Evolutionary conservation across 1,284 basidiomycete species (phyloP), one percentile per base, ranked within the genome.

Genomic region (Irpex sp.): DNA sequence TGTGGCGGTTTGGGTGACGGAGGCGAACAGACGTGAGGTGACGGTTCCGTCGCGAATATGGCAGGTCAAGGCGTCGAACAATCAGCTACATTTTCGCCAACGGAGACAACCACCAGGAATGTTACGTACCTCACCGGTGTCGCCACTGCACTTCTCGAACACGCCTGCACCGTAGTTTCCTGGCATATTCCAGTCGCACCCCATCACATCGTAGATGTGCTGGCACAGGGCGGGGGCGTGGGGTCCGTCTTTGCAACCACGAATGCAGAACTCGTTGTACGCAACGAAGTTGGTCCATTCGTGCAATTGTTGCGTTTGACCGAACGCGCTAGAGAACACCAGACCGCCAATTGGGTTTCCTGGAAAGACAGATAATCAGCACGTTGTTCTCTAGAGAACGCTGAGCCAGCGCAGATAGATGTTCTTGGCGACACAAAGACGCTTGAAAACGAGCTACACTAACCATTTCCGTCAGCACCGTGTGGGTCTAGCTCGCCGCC

Each of bases 241-340:
- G 1, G 81, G 78, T 15, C 85, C 88, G 52, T 81, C 81, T 62
- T 82, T 85, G 74, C 91, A 93, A 5, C 84, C 90, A 63, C 91
- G 82, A 78, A 94, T 83, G 75, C 91, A 93, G 77, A 92, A 93
- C 67, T 84, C 73, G 51, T 77, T 75, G 67, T 76, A 78, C 2
- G 84, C 81, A 60, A 90, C 77, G 70, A 87, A 88, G 73, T 87
- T 86, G 61, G 86, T 89, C 88, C 89, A 91, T 68, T 89, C 84
- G 66, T 84, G 80, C 52, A 87, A 75, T 70, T 89, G 80, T 66
- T 81, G 67, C n/a, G 84, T 68, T 57, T 78, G 71, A 38, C 88
- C 85, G 75, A 91, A 90, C 15, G 87, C 88, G 68, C 72, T 84
- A 38, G 89, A 89, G 74, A 92, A 92, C 21, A 92, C 87, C 36